A percentile compares a stretch with the other conserved stretches of the same genome.
Evolutionary conservation across 139 green algal species (phyloP).

Genomic region (Desmodesmus armatus): DNA sequence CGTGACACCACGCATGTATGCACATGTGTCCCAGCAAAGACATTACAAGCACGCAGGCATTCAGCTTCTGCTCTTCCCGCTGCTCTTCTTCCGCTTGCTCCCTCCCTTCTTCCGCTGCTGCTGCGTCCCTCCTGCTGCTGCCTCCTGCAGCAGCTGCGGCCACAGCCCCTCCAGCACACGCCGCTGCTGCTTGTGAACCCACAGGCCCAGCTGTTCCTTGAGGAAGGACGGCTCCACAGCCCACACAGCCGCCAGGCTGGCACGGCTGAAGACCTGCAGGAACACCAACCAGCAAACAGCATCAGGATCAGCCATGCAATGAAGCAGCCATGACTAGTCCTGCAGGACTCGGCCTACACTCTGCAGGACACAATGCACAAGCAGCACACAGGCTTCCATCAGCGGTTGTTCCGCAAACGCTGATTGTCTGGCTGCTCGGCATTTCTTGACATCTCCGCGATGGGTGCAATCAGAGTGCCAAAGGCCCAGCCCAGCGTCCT

Average conservation of each 20-base stretch:
- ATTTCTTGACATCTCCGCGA: too few relatives aligned
- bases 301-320: neutral
- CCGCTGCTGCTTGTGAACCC: slow-evolving; percentile 61
- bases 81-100: neutral
- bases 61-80: too few relatives aligned
- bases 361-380: too few relatives aligned
- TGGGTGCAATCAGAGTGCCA: neutral
- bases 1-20: too few relatives aligned
- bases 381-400: too few relatives aligned
- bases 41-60: too few relatives aligned
- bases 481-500: neutral
- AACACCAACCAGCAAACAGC: neutral
- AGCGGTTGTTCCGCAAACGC: too few relatives aligned
- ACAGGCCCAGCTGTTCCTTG: slow-evolving; percentile 67
- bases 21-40: too few relatives aligned
- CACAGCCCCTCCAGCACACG: slow-evolving; percentile 63
- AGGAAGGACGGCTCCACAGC: slow-evolving; percentile 53
- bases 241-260: slow-evolving; percentile 62
- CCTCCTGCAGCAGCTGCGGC: slow-evolving; percentile 47
- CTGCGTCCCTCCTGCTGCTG: slow-evolving; percentile 8
- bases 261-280: slow-evolving; percentile 53
- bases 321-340: too few relatives aligned
- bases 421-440: too few relatives aligned
- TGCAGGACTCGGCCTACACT: too few relatives aligned
- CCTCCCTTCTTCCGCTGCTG: neutral